Base-by-base conservation (phyloP, 306 rosid genomes). In the Glycyrrhiza uralensis region DNA sequence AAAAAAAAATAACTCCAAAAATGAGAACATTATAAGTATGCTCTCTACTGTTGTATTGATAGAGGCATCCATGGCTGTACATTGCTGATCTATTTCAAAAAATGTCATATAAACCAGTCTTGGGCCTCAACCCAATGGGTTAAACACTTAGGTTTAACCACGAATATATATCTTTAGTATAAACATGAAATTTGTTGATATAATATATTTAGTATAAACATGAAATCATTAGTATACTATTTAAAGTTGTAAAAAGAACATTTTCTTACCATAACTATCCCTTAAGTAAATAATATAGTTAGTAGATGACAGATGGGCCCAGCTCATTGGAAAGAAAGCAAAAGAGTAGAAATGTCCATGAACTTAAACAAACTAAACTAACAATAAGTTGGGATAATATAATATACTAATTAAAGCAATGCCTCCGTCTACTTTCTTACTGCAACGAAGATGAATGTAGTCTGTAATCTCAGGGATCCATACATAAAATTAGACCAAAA, bases 341-440 rank as follows among this genome's bases (percentile, higher is more conserved):
- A 56, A 64, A 56, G 3, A 61, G 38, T 17, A 23, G 28, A 64
- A 44, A 38, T 32, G 36, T 5, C 12, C 65, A 56, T 28, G 44
- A 72, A 36, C 23, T 26, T 64, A 55, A 51, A 44, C 61, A 71
- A n/a, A 17, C 46, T 23, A 72, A 72, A 65, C 29, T 47, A 70
- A 63, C 17, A 65, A 72, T 33, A 79, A 20, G n/a, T 44, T 22
- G 35, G 68, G 39, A 65, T 22, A 63, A 66, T 66, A 65, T 22
- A 63, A 66, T 66, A 26, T 24, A 33, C 56, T 47, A 72, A 30
- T n/a, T 65, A 50, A 57, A 46, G 35, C 26, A 79, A 32, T 33
- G 74, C 17, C 30, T 56, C 63, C 20, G n/a, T 55, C 72, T 54
- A 64, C 63, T 24, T 46, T 45, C 67, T 41, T 49, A 64, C 19